phyloP scores from a whole-genome alignment of 176 grass and related monocot genomes.

The Themeda triandra region DNA sequence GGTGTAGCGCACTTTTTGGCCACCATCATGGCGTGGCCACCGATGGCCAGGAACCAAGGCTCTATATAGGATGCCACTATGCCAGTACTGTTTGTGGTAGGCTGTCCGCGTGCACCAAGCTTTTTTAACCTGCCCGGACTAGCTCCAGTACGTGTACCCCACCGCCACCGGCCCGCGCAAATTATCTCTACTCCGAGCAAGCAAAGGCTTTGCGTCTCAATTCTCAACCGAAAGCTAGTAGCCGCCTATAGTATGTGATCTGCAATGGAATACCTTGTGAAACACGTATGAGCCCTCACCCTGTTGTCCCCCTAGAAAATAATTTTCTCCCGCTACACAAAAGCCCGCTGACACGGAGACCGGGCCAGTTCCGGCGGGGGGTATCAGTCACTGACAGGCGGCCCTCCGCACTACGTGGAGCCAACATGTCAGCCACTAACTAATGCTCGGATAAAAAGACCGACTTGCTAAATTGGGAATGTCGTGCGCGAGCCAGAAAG shows the following conservation, averaged over 20 bases:
- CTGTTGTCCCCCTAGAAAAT: neutral
- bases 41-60: too few species aligned
- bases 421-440: neutral
- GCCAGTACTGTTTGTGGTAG: too few species aligned
- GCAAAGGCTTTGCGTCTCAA: neutral
- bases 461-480: constrained; percentile 9
- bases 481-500: constrained; percentile 19
- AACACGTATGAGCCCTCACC: constrained; percentile 32
- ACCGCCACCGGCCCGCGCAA: neutral
- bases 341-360: neutral
- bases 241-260: neutral
- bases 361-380: too few species aligned
- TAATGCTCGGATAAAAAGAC: too few species aligned
- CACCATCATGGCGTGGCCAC: too few species aligned
- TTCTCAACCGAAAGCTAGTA: neutral
- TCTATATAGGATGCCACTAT: too few species aligned
- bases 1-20: too few species aligned
- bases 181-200: neutral
- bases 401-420: too few species aligned
- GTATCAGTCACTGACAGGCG: rapidly evolving
- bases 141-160: neutral
- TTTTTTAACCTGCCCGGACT: neutral
- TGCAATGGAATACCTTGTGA: constrained; percentile 38
- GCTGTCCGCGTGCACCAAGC: neutral
- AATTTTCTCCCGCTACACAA: neutral